phyloP scores from a whole-genome alignment of 371 early-diverging fungal genomes.

The Batkoa obscura region DNA sequence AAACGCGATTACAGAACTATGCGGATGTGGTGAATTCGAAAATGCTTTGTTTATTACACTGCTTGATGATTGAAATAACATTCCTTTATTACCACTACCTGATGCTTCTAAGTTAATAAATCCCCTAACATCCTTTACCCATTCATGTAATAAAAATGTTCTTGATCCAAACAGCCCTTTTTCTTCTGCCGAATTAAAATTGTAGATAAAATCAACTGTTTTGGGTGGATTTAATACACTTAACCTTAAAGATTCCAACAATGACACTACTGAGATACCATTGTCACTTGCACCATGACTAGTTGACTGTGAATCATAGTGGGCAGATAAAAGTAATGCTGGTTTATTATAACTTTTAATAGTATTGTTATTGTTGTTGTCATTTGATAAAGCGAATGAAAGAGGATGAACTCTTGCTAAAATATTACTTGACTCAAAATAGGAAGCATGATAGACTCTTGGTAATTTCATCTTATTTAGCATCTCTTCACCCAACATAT shows the following conservation, averaged over 20 bases:
- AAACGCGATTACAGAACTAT: slow-evolving; percentile 36
- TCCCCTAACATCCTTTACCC: slow-evolving; percentile 43
- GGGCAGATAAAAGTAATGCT: slow-evolving; percentile 31
- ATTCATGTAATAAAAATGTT: slow-evolving; percentile 53
- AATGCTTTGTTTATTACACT: slow-evolving; percentile 18
- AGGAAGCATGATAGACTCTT: no score
- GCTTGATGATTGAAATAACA: slow-evolving; percentile 44
- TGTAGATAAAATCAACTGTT: slow-evolving; percentile 33
- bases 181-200: slow-evolving; percentile 80
- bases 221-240: no score
- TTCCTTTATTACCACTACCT: slow-evolving; percentile 52
- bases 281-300: slow-evolving; percentile 73
- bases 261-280: slow-evolving; percentile 51
- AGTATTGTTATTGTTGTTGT: no score
- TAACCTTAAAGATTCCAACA: slow-evolving; percentile 25
- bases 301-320: slow-evolving; percentile 41
- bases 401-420: no score
- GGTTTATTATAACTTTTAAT: neutral
- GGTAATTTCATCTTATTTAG: no score
- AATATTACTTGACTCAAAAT: no score
- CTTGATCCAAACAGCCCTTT: slow-evolving; percentile 49
- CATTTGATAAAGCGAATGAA: no score
- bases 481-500: no score
- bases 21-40: slow-evolving; percentile 23
- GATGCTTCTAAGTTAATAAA: slow-evolving; percentile 72